Conservation (phyloP, 2,329 filamentous ascomycete genomes). For the Aspergillus hiratsukae region DNA sequence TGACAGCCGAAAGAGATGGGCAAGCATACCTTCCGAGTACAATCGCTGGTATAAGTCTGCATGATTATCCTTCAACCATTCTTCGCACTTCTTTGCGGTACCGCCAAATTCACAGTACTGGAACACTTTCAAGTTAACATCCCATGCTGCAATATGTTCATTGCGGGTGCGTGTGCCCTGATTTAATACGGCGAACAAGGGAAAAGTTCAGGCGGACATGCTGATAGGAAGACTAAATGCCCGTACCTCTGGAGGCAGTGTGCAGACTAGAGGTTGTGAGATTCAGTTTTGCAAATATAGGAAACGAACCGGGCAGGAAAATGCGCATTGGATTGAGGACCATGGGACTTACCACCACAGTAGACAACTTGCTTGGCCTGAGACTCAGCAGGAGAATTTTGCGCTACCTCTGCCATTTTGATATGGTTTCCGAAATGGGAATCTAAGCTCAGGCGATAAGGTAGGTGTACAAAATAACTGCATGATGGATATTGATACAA, state of each 20-base stretch:
- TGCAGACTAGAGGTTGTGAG: conserved; percentile 49
- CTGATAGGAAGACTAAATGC: conserved; percentile 21
- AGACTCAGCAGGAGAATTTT: conserved; percentile 33
- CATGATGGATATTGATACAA: neutral
- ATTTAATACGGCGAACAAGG: neutral
- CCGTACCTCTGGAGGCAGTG: conserved; percentile 63
- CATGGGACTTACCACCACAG: conserved; percentile 52
- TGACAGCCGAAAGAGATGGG: neutral
- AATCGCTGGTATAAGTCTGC: conserved; percentile 69
- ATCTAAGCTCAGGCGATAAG: neutral
- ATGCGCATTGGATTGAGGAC: neutral
- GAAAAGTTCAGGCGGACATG: conserved; percentile 7
- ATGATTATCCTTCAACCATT: conserved; percentile 80
- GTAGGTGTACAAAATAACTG: neutral
- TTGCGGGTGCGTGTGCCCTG: neutral
- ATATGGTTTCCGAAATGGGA: neutral
- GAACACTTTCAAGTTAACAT: conserved; percentile 15
- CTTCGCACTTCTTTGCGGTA: conserved; percentile 92
- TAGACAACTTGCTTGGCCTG: conserved; percentile 56
- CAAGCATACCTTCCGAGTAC: conserved; percentile 71
- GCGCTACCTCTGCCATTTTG: conserved; percentile 33
- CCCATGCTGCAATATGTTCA: neutral
- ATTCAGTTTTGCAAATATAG: neutral
- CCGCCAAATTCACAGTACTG: conserved; percentile 99
- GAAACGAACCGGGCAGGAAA: neutral